Evolutionary conservation across 352 stramenopile species (phyloP).

Genomic region (Globisporangium mamillatum): DNA sequence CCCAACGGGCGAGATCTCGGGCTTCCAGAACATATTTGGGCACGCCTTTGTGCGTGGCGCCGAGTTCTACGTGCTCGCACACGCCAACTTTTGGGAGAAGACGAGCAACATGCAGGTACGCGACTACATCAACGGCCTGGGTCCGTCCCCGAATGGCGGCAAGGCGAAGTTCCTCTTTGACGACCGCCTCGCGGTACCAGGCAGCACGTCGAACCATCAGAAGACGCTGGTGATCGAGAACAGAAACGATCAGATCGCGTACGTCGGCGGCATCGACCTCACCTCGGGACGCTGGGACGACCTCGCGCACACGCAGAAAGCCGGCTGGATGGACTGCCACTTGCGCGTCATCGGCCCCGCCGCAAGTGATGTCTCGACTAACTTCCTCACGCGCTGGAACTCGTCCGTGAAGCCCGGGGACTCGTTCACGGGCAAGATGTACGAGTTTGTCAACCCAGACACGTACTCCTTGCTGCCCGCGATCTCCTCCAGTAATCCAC

Average conservation of each 20-base stretch:
- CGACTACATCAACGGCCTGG: conserved; percentile 1
- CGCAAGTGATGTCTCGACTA: conserved; percentile 24
- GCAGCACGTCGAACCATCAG: conserved; percentile 42
- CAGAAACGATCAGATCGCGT: conserved; percentile 14
- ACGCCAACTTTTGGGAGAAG: conserved; percentile 11
- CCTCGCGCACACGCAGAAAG: conserved; percentile 22
- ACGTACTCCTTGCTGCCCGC: conserved; percentile 5
- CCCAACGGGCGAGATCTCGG: conserved; percentile 2
- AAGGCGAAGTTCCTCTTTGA: conserved; percentile 42
- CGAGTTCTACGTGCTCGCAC: conserved; percentile 7
- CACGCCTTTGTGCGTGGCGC: conserved; percentile 3
- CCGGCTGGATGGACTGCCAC: conserved; percentile 31
- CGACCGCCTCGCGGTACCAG: conserved; percentile 28
- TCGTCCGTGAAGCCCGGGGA: conserved; percentile 21
- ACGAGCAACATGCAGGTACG: not conserved
- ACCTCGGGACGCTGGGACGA: conserved; percentile 29
- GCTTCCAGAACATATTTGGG: conserved; percentile 6
- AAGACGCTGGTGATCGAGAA: conserved; percentile 35
- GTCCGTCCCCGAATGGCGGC: conserved; percentile 3
- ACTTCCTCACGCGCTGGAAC: conserved; percentile 35
- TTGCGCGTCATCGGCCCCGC: conserved; percentile 21
- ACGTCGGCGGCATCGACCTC: conserved; percentile 36
- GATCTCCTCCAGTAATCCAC: conserved; percentile 3
- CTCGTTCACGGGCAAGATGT: conserved; percentile 21
- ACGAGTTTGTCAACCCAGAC: conserved; percentile 41